These are phyloP conservation scores for Wallacemonas sp. DNA, from an alignment of 208 protist species.

Conservation along the genomic window DNA sequence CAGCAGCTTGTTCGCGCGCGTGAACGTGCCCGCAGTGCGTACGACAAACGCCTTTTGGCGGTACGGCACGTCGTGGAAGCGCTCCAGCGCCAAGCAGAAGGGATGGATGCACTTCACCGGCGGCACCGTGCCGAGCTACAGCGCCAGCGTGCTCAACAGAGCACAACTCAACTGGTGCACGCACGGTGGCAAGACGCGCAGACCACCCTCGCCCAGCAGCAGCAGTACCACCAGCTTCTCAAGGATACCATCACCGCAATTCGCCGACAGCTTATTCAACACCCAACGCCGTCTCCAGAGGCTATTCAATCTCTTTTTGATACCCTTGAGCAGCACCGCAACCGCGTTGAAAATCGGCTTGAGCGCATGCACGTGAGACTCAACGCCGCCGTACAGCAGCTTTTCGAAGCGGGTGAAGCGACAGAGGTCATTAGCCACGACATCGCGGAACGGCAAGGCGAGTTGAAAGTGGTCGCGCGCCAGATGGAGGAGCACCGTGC, in stretches of 20 bases:
- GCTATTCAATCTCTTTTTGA: constrained; percentile 22
- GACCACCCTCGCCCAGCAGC: constrained; percentile 18
- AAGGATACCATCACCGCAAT: constrained; percentile 1
- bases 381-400: constrained; percentile 22
- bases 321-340: constrained; percentile 24
- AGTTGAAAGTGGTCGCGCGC: neutral
- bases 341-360: constrained; percentile 34
- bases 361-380: constrained; percentile 26
- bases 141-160: constrained; percentile 19
- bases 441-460: constrained; percentile 12
- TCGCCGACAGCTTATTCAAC: neutral
- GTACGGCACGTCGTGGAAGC: constrained; percentile 8
- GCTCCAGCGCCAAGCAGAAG: constrained; percentile 13
- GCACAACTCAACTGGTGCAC: constrained; percentile 22
- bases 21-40: constrained; percentile 17
- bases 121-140: constrained; percentile 15
- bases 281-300: constrained; percentile 11
- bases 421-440: constrained; percentile 30
- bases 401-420: constrained; percentile 26
- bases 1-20: constrained; percentile 11
- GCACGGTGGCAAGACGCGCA: constrained; percentile 17
- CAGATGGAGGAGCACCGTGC: constrained; percentile 20
- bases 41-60: constrained; percentile 15
- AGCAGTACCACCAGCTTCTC: constrained; percentile 16
- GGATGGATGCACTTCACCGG: neutral